Base-by-base conservation (phyloP, 2,329 filamentous ascomycete species). In the Emericellopsis atlantica region DNA sequence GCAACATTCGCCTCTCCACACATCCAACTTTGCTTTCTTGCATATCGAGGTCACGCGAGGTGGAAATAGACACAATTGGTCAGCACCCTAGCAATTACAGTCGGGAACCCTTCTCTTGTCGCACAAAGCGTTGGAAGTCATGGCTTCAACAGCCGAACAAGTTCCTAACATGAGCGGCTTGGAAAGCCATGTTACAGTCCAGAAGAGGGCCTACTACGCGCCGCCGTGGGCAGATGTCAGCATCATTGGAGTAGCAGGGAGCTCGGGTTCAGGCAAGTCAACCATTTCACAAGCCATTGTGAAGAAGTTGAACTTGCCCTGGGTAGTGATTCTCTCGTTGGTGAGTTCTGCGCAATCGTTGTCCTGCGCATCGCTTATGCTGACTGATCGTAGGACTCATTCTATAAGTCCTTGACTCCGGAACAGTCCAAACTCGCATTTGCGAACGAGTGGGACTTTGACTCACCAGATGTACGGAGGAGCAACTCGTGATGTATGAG, bases 321-420 rank as follows among this genome's bases (percentile, higher is more conserved):
- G 92, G 90, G 92, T 98, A 46, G 89, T 95, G 39, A 95, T 98
- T 61, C 64, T 98, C 52, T 94, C 89, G 34, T 96, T 98, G 82
- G 87, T 90, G 72, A 55, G 66, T 43, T n/a, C n/a, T 40, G 15
- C 22, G 40, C 45, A 45, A 45, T 9, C 16, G 9, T 32, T 2
- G 32, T 32, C 31, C 9, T 18, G 4, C 21, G 18, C 29, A 35
- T 36, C 15, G 32, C 12, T 32, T 24, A 23, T 34, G 40, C 15
- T 29, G 26, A 29, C 26, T 29, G 26, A 12, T 29, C 9, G 16
- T 33, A 94, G 87, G 92, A 98, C 62, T 95, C 90, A 11, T 98
- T 95, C 62, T 98, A 98, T 66, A 96, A 95, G 64, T 83, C 81
- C 15, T 66, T 98, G 50, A 83, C 77, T 15, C 70, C 79, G 3